phyloP scores from a whole-genome alignment of 768 basidiomycete genomes.

The Suillus ampliporus region DNA sequence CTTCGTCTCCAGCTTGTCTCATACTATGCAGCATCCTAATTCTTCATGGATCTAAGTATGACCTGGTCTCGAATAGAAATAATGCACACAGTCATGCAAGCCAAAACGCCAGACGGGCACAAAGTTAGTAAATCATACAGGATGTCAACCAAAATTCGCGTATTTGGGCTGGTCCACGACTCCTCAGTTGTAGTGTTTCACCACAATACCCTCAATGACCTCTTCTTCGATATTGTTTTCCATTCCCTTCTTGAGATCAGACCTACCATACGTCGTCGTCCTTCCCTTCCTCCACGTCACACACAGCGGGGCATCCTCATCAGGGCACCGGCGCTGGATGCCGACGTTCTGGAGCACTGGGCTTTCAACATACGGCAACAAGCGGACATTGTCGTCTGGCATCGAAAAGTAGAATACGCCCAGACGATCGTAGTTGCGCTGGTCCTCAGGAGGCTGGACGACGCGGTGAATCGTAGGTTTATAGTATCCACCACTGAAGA shows the following conservation, averaged over 20 bases:
- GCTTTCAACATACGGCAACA: slow-evolving; percentile 46
- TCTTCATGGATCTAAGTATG: no score
- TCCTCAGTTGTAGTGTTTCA: slow-evolving; percentile 53
- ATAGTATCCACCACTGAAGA: slow-evolving; percentile 54
- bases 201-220: slow-evolving; percentile 48
- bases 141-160: no score
- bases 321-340: slow-evolving; percentile 37
- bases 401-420: slow-evolving; percentile 55
- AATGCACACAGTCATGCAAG: no score
- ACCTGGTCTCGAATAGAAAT: no score
- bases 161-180: no score
- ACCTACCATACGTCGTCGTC: slow-evolving; percentile 48
- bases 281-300: slow-evolving; percentile 47
- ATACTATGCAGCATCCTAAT: no score
- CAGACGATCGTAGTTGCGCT: slow-evolving; percentile 46
- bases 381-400: slow-evolving; percentile 47
- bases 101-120: no score
- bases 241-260: slow-evolving; percentile 32
- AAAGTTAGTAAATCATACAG: no score
- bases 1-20: no score
- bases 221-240: slow-evolving; percentile 52
- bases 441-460: slow-evolving; percentile 53
- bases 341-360: slow-evolving; percentile 47
- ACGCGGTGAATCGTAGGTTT: slow-evolving; percentile 56
- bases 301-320: slow-evolving; percentile 47